Base-by-base conservation (phyloP, 192 early-diverging fungal genomes). In the Coemansia aciculifera region DNA sequence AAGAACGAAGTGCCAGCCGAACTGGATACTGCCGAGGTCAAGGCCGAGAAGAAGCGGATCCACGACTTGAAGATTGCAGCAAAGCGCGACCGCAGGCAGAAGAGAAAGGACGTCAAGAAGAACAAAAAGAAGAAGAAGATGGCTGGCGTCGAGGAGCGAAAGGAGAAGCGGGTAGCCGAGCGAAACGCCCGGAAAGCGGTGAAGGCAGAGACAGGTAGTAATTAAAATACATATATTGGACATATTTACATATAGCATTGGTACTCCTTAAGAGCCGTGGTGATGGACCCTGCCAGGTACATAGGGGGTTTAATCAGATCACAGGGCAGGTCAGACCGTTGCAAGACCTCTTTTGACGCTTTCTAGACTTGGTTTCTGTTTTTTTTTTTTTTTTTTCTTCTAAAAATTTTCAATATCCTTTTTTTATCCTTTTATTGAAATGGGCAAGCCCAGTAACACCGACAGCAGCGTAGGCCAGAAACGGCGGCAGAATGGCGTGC, bases 101-200 rank as follows among this genome's bases (percentile, higher is more conserved):
- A 70, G n/a, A 17, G 54, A 11, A 56, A 56, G 61, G 60, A 52
- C 42, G 54, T 17, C 19, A 43, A 49, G 42, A 69, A 36, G 24
- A 29, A 68, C 10, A 64, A 67, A 12, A 23, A 65, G 37, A 71
- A 73, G 27, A 62, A 59, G 31, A 64, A 21, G 37, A 43, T 57
- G 54, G 54, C 54, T 31, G 54, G 54, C 54, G 54, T 57, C 15
- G 54, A 57, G 54, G 54, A 57, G 15, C 54, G 54, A 11, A 29
- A 31, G 29, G 54, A 17, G 54, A 57, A 57, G 54, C 54, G 54
- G 54, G 54, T 57, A 13, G 54, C 54, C 5, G 54, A 57, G 17
- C 54, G 54, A 57, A 57, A 57, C 29, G 54, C 54, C 13, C 54
- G 54, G 13, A 57, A 34, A 12, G 54, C 54, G 5, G 29, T 34